Evolutionary conservation across 148 eudicot genomes (phyloP).

Genomic region (Rhododendron vialii): DNA sequence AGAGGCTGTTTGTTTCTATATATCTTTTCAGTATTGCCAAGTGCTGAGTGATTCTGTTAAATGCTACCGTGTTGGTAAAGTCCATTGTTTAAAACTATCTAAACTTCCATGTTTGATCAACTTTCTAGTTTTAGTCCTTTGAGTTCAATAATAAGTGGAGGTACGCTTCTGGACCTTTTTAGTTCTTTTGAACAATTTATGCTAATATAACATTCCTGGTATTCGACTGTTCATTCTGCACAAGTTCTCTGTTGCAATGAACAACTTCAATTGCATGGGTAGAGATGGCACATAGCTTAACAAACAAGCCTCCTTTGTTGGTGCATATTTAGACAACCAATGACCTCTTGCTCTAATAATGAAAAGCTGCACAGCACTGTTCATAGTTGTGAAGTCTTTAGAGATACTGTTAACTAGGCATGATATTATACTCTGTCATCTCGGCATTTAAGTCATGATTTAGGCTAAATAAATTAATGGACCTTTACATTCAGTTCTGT

Average conservation of each 20-base stretch:
- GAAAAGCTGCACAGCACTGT: neutral
- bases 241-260: neutral
- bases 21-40: neutral
- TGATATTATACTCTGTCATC: neutral
- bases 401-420: neutral
- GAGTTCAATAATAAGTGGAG: neutral
- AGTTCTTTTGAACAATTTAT: neutral
- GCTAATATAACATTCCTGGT: neutral
- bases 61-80: neutral
- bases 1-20: neutral
- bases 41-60: neutral
- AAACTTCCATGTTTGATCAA: neutral
- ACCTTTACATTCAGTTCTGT: neutral
- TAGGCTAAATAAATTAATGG: neutral
- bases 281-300: neutral
- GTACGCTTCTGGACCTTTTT: neutral
- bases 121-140: neutral
- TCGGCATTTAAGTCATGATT: neutral
- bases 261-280: neutral
- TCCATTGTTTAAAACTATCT: neutral
- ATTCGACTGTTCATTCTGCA: neutral
- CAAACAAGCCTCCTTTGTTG: neutral
- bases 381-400: neutral
- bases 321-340: neutral
- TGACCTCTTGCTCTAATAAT: neutral